A percentile compares a stretch with the other conserved stretches of the same genome.
Conservation (phyloP, 768 basidiomycete species). For the Dendrothele bispora region DNA sequence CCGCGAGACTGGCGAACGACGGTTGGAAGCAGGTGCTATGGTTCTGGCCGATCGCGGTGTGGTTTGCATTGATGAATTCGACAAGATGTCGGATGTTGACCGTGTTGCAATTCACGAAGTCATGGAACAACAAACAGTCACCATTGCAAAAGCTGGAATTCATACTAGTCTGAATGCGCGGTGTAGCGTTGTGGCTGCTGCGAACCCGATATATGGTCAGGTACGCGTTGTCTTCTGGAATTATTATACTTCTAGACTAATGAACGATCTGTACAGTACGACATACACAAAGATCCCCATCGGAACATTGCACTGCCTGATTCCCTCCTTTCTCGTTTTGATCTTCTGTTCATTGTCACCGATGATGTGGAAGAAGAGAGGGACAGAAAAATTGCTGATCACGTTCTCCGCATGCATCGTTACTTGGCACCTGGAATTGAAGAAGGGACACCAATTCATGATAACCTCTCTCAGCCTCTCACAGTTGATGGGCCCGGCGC, state of each 20-base stretch:
- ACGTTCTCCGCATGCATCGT: conserved; percentile 95
- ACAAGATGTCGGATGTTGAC: conserved; percentile 99
- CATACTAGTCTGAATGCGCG: conserved; percentile 97
- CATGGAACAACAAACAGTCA: conserved; percentile 99
- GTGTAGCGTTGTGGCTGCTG: conserved; percentile 96
- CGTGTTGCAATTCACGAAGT: conserved; percentile 99
- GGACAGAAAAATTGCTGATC: conserved; percentile 94
- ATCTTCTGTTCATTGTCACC: conserved; percentile 95
- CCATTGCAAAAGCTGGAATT: conserved; percentile 98
- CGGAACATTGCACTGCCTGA: conserved; percentile 98
- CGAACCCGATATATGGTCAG: conserved; percentile 98
- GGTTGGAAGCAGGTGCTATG: conserved; percentile 99
- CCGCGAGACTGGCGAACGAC: conserved; percentile 94
- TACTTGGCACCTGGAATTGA: conserved; percentile 96
- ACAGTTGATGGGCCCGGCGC: conserved; percentile 79
- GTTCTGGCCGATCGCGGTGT: conserved; percentile 98
- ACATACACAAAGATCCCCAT: conserved; percentile 99
- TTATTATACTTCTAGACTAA: conserved; percentile 4
- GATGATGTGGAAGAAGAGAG: conserved; percentile 96
- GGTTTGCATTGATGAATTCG: conserved; percentile 99
- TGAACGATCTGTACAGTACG: conserved; percentile 62
- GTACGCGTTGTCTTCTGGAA: conserved; percentile 38
- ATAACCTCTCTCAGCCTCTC: conserved; percentile 85
- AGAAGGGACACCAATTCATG: conserved; percentile 89
- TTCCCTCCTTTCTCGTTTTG: conserved; percentile 97